Base-by-base conservation (phyloP, 192 early-diverging fungal species). In the Backusella luteola region DNA sequence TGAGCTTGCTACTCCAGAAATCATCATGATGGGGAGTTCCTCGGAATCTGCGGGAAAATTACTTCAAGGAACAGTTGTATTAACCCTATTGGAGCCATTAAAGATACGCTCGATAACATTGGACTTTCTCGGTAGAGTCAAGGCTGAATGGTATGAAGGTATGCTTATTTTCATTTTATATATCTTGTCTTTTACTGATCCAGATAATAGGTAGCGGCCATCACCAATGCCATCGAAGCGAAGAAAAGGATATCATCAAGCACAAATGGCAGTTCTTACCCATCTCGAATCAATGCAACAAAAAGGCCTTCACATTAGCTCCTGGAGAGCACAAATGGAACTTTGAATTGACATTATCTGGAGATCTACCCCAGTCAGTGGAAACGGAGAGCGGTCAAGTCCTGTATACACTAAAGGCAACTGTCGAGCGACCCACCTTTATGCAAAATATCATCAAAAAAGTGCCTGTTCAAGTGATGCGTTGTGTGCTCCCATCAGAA, bases 321-420 rank as follows among this genome's bases (percentile, higher is more conserved):
- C 71, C 88, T 17, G 78, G 82, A 9, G 71, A 76, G 69, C 77
- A 88, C 35, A 74, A 71, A 41, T 91, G 85, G 78, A 72, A 76
- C 53, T 91, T 91, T 73, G 86, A 89, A 68, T 26, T 90, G 49
- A 75, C 81, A 4, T n/a, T 91, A 7, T 81, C 87, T 0, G 90
- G 90, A 7, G 81, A 88, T 70, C 84, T 90, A 67, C 89, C 89
- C 11, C 89, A 89, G 73, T 87, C 90, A 0, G 75, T 89, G 11
- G 74, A 83, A 42, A 63, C 81, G 32, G 76, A 81, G 17, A 66
- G 82, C 66, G 88, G 88, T 5, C 80, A 85, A 21, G 80, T 91
- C 26, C 67, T 73, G 0, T 91, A 91, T 73, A 69, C 56, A 26
- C 69, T 91, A 42, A 84, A 83, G 42, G 90, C 89, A 1, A 66